Conservation (phyloP, 768 basidiomycete species). For the Porphyrellus cyaneotinctus region DNA sequence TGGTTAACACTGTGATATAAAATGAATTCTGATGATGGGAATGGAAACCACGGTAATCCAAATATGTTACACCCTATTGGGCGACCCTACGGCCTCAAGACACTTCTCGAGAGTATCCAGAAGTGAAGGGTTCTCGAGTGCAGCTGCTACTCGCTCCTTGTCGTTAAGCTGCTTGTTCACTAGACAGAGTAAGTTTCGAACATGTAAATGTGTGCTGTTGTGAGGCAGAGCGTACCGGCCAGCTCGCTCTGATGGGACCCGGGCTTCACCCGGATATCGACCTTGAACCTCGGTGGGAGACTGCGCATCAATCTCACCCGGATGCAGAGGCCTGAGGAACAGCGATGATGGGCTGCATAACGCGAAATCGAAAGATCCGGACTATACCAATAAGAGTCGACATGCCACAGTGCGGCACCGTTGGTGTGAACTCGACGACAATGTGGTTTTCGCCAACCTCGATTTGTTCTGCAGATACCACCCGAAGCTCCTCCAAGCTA, state of each 20-base stretch:
- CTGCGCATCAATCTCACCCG: slow-evolving; percentile 87
- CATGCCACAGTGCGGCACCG: slow-evolving; percentile 97
- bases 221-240: slow-evolving; percentile 52
- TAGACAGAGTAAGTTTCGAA: slow-evolving; percentile 27
- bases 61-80: slow-evolving; percentile 4
- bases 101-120: slow-evolving; percentile 85
- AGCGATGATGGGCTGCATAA: not conserved
- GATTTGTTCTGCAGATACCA: slow-evolving; percentile 89
- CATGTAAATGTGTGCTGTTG: too few species aligned
- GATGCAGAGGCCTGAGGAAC: slow-evolving; percentile 71
- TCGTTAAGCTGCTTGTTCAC: slow-evolving; percentile 99
- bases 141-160: slow-evolving; percentile 97
- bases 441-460: slow-evolving; percentile 59
- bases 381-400: slow-evolving; percentile 84
- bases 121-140: slow-evolving; percentile 86
- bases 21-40: too few species aligned
- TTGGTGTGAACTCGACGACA: slow-evolving; percentile 91
- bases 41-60: not conserved
- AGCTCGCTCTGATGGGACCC: slow-evolving; percentile 96
- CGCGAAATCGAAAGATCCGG: not conserved
- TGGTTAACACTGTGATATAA: too few species aligned
- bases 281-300: slow-evolving; percentile 88
- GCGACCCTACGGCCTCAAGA: slow-evolving; percentile 38
- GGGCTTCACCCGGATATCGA: slow-evolving; percentile 89
- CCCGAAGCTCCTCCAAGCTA: slow-evolving; percentile 89